These are phyloP conservation scores for Pythium brachiatum DNA, from an alignment of 352 stramenopile genomes.

Conservation along the genomic window DNA sequence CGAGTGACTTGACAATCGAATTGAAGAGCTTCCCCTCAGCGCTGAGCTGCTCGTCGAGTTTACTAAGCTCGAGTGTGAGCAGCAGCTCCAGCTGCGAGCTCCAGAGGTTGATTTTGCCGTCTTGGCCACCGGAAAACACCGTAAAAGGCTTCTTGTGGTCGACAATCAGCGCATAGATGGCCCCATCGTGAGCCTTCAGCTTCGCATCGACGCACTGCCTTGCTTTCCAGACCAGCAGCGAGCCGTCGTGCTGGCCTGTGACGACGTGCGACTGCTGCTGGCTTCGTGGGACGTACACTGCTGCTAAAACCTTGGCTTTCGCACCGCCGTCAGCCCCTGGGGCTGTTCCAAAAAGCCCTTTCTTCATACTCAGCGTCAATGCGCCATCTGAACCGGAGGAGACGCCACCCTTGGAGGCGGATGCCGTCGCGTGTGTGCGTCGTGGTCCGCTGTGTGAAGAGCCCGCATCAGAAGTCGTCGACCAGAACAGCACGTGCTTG, in stretches of 20 bases:
- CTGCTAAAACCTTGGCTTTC: conserved; percentile 33
- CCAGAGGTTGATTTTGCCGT: conserved; percentile 61
- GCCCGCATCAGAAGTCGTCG: background rate
- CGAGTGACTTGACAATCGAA: conserved; percentile 53
- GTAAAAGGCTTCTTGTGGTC: conserved; percentile 42
- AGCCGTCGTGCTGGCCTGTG: conserved; percentile 65
- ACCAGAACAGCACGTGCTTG: conserved; percentile 74
- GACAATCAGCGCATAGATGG: conserved; percentile 44
- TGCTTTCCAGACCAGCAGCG: conserved; percentile 75
- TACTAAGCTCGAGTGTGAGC: conserved; percentile 37
- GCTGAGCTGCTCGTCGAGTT: conserved; percentile 21
- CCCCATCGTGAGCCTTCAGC: conserved; percentile 39
- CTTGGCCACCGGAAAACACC: conserved; percentile 60
- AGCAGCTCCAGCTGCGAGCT: conserved; percentile 50
- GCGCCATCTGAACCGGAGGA: conserved; percentile 15
- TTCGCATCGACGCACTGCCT: conserved; percentile 54
- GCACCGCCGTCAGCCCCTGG: conserved; percentile 35
- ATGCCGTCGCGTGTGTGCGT: background rate
- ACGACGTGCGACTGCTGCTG: conserved; percentile 38
- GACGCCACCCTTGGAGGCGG: conserved; percentile 13
- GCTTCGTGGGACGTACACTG: conserved; percentile 23
- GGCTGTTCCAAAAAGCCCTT: conserved; percentile 44
- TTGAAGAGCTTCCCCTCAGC: conserved; percentile 11
- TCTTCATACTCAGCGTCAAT: conserved; percentile 47
- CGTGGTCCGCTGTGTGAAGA: background rate